Evolutionary conservation across 1,284 basidiomycete genomes (phyloP), one percentile per base, ranked within the genome.

Genomic region (Porodaedalea pini): DNA sequence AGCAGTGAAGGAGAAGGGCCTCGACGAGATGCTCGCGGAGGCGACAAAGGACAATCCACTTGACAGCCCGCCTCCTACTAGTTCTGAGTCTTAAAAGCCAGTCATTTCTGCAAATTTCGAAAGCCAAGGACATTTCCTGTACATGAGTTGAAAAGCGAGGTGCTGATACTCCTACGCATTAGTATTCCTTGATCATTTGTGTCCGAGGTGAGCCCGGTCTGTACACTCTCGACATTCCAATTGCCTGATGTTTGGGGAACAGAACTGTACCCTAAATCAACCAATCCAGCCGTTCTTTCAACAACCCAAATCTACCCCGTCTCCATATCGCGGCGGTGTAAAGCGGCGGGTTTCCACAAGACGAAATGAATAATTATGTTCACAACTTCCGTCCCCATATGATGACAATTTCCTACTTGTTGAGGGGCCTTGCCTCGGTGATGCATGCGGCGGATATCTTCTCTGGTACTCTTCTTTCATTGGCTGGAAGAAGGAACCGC

Each of bases 21-120:
- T 97, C 19, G 86, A 86, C 21, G 78, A 80, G 2, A 73, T 96
- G 51, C 77, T 97, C 5, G 78, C 86, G 47, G 88, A 92, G 69
- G 92, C 94, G 3, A 77, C 91, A 58, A 78, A 83, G 58, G 92
- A 94, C 61, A 90, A 93, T 66, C 90, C 92, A 0, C 72, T 94
- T 57, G 77, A 75, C 36, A 80, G 83, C 27, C 80, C 82, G 2
- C 69, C 71, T 23, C 65, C 73, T 19, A 66, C 43, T 27, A 39
- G 49, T 37, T 23, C 17, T 31, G 32, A 4, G 10, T 23, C 13
- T 40, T 15, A 36, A 7, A n/a, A 5, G 17, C 29, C 7, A 41
- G 17, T 29, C 52, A n/a, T 25, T 23, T 11, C 21, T 25, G 15
- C 23, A 8, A 8, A 19, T 11, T 11, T 4, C 25, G 31, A 23